Evolutionary conservation across 2,329 filamentous ascomycete genomes (phyloP).

Genomic region (Calonectria leucothoes): DNA sequence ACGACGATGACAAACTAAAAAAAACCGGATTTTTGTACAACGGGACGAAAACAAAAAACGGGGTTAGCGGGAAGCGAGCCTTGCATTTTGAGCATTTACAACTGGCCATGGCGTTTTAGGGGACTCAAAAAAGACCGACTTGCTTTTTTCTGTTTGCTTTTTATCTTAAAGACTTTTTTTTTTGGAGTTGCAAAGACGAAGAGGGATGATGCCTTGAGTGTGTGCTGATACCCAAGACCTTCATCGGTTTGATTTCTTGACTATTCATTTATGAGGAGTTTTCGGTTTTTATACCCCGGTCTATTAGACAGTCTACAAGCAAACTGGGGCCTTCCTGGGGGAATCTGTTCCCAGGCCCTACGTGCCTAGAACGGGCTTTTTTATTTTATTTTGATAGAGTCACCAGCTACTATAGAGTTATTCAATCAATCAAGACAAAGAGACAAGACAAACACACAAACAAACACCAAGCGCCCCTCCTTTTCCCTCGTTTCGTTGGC

Average conservation of each 20-base stretch:
- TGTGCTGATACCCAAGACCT: constrained; percentile 1
- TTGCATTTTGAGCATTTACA: constrained; percentile 41
- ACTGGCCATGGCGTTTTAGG: constrained; percentile 39
- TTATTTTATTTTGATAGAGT: constrained; percentile 43
- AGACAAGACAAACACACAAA: constrained; percentile 25
- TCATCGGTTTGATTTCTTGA: constrained; percentile 11
- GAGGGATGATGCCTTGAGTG: constrained; percentile 15
- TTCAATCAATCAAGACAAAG: constrained; percentile 34
- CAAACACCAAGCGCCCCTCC: neutral
- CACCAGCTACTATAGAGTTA: constrained; percentile 26
- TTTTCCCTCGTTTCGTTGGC: neutral
- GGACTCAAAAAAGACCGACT: constrained; percentile 24
- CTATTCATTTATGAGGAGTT: constrained; percentile 38
- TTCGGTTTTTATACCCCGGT: constrained; percentile 45
- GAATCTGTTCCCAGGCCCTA: constrained; percentile 31
- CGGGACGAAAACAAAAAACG: constrained; percentile 33
- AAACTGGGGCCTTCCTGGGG: constrained; percentile 30
- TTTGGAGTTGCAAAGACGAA: constrained; percentile 7
- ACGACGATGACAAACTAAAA: constrained; percentile 24
- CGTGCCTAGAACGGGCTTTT: constrained; percentile 43
- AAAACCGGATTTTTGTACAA: constrained; percentile 35
- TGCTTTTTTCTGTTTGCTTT: constrained; percentile 14
- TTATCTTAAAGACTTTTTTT: neutral
- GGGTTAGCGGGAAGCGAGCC: constrained; percentile 15
- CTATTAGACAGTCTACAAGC: constrained; percentile 44